phyloP scores from a whole-genome alignment of 371 early-diverging fungal genomes.

The Mortierella sp. region DNA sequence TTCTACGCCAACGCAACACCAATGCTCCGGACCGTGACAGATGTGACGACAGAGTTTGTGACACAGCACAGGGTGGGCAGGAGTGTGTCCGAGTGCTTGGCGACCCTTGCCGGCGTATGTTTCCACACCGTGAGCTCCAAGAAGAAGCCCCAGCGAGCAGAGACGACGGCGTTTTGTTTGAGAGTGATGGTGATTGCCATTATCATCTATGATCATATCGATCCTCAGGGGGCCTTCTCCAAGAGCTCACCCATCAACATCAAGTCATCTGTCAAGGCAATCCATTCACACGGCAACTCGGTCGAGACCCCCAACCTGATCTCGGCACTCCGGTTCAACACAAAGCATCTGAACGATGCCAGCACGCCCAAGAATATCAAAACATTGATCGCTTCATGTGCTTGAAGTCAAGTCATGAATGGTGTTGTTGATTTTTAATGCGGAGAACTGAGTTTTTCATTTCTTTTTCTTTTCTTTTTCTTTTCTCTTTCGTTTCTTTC shows the following conservation, averaged over 20 bases:
- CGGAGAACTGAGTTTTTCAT: not conserved
- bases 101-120: slow-evolving; percentile 75
- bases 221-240: slow-evolving; percentile 81
- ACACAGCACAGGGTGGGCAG: slow-evolving; percentile 59
- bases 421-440: not conserved
- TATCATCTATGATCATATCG: slow-evolving; percentile 91
- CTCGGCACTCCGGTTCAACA: slow-evolving; percentile 81
- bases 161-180: slow-evolving; percentile 71
- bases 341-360: slow-evolving; percentile 84
- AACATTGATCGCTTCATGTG: slow-evolving; percentile 54
- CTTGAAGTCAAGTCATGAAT: slow-evolving; percentile 8
- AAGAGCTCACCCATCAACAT: slow-evolving; percentile 83
- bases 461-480: not conserved
- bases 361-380: slow-evolving; percentile 81
- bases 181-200: slow-evolving; percentile 90
- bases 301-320: slow-evolving; percentile 65
- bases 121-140: slow-evolving; percentile 68
- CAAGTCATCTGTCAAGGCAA: slow-evolving; percentile 75
- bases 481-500: not conserved
- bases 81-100: slow-evolving; percentile 70
- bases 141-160: slow-evolving; percentile 61
- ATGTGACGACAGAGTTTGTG: slow-evolving; percentile 72
- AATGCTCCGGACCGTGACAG: slow-evolving; percentile 87
- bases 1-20: slow-evolving; percentile 96
- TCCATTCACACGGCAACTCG: slow-evolving; percentile 69